Percentiles rank a stretch among this genome's conserved stretches.
phyloP scores from a whole-genome alignment of 176 grass and related monocot genomes.

The Oryza glaberrima region DNA sequence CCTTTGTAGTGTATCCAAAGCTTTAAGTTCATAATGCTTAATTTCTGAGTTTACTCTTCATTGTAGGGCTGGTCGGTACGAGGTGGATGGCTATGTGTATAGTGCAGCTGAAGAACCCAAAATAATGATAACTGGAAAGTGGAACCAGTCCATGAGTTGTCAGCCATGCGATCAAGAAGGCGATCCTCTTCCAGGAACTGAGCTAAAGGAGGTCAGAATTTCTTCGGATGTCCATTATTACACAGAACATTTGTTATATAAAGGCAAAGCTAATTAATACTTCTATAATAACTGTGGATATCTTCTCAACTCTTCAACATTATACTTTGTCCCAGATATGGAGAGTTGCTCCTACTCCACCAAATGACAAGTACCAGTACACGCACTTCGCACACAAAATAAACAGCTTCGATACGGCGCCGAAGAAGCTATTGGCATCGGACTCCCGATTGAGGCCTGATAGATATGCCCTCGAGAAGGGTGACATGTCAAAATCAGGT shows the following conservation, averaged over 20 bases:
- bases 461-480: constrained; percentile 88
- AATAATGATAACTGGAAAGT: constrained; percentile 93
- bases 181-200: constrained; percentile 81
- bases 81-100: constrained; percentile 97
- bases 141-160: constrained; percentile 79
- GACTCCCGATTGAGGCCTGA: constrained; percentile 92
- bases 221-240: constrained; percentile 1
- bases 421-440: constrained; percentile 81
- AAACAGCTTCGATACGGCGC: constrained; percentile 89
- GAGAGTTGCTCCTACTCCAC: constrained; percentile 68
- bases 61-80: constrained; percentile 80
- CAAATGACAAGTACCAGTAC: constrained; percentile 86
- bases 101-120: constrained; percentile 90
- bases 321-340: constrained; percentile 59
- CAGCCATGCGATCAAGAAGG: constrained; percentile 95
- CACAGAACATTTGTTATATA: background rate
- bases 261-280: background rate
- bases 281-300: constrained; percentile 5
- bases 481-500: constrained; percentile 88
- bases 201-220: constrained; percentile 70
- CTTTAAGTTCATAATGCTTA: constrained; percentile 18
- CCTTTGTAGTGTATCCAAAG: background rate
- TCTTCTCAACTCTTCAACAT: constrained; percentile 21
- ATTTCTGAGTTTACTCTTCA: constrained; percentile 10
- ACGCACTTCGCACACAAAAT: constrained; percentile 91